Conservation (phyloP, 352 stramenopile genomes). For the Globisporangium heterothallicum region DNA sequence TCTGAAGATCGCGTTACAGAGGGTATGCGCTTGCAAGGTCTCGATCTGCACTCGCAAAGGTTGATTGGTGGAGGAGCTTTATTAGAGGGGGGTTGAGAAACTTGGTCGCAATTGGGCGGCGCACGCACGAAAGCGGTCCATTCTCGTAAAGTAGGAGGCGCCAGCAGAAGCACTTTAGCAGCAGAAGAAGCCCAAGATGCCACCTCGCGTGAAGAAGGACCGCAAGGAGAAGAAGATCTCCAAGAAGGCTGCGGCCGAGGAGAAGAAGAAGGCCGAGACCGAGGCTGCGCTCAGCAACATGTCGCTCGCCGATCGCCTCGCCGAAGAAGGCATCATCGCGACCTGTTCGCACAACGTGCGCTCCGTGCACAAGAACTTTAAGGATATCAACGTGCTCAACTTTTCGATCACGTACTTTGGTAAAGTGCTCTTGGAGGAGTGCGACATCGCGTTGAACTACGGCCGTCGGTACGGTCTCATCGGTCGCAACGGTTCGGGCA, state of each 20-base stretch:
- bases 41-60: not conserved
- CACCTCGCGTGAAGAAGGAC: constrained; percentile 44
- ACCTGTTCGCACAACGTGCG: constrained; percentile 94
- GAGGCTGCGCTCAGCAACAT: constrained; percentile 61
- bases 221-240: constrained; percentile 74
- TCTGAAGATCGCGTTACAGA: constrained; percentile 2
- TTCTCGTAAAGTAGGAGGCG: not conserved
- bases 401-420: constrained; percentile 97
- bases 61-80: constrained; percentile 13
- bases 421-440: constrained; percentile 95
- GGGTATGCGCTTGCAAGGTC: not conserved
- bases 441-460: constrained; percentile 96
- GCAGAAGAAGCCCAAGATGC: constrained; percentile 5
- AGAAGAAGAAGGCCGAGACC: constrained; percentile 73
- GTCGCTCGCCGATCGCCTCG: constrained; percentile 86
- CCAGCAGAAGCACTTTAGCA: not conserved
- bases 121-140: not conserved
- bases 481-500: constrained; percentile 94
- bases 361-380: constrained; percentile 92
- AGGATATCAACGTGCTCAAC: constrained; percentile 97
- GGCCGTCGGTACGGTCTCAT: constrained; percentile 97
- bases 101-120: not conserved
- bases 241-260: constrained; percentile 68
- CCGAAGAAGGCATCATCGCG: constrained; percentile 92
- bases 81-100: constrained; percentile 8